Conservation (phyloP, 2,329 filamentous ascomycete genomes). For the Cladophialophora chaetospira region DNA sequence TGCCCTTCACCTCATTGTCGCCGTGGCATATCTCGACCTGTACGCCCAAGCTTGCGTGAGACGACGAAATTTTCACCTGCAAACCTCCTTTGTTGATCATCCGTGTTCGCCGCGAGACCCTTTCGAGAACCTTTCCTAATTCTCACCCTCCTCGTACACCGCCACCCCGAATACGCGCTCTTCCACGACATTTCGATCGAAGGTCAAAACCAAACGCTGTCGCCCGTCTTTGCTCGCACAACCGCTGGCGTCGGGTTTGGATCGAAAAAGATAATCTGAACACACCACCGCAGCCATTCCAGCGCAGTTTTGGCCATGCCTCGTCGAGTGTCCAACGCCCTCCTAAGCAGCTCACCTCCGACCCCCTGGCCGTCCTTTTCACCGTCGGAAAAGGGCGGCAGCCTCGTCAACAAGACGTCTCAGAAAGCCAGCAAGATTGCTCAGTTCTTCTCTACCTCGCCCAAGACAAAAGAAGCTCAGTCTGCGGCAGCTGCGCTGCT, state of each 20-base stretch:
- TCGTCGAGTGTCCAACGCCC: conserved; percentile 62
- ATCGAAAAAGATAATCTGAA: conserved; percentile 4
- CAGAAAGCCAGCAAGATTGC: conserved; percentile 74
- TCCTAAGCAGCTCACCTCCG: conserved; percentile 56
- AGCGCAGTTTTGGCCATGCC: conserved; percentile 54
- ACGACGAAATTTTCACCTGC: not conserved
- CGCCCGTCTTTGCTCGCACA: conserved; percentile 10
- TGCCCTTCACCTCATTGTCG: conserved; percentile 2
- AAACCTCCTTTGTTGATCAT: not conserved
- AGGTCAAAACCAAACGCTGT: not conserved
- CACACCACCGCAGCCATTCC: not conserved
- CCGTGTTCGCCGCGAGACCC: not conserved
- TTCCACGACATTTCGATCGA: conserved; percentile 4
- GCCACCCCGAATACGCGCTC: conserved; percentile 19
- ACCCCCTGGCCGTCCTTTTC: conserved; percentile 53
- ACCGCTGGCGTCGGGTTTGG: not conserved
- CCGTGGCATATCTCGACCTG: conserved; percentile 1
- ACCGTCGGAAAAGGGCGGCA: conserved; percentile 53
- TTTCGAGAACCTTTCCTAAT: conserved; percentile 5
- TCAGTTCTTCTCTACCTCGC: conserved; percentile 79
- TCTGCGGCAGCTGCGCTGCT: conserved; percentile 63
- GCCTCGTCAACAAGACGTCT: conserved; percentile 50
- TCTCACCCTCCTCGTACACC: conserved; percentile 22
- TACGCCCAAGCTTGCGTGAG: not conserved
- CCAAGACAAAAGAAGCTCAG: conserved; percentile 67